phyloP scores from a whole-genome alignment of 192 early-diverging fungal species.

The Coemansia sp. region DNA sequence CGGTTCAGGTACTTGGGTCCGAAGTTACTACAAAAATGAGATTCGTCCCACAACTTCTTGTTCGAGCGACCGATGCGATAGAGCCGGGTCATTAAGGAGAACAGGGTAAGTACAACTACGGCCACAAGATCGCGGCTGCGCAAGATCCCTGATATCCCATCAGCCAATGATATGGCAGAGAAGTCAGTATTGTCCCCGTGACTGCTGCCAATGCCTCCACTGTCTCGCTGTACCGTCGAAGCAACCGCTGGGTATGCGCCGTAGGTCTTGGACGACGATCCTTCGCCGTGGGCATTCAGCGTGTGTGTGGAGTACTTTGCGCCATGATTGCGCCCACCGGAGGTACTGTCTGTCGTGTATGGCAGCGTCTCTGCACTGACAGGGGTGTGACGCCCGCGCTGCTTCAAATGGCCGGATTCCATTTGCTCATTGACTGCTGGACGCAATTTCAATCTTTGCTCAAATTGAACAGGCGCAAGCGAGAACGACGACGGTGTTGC shows the following conservation, averaged over 20 bases:
- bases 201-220: background rate
- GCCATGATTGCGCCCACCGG: constrained; percentile 8
- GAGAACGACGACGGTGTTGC: too few relatives aligned
- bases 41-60: constrained; percentile 79
- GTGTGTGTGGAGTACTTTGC: background rate
- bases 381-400: constrained; percentile 37
- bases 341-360: constrained; percentile 22
- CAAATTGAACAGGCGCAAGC: too few relatives aligned
- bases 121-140: constrained; percentile 60
- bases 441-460: background rate
- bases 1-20: constrained; percentile 87
- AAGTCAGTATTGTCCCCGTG: constrained; percentile 30
- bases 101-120: constrained; percentile 61
- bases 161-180: constrained; percentile 24
- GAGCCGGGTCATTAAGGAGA: constrained; percentile 71
- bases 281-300: background rate
- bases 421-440: constrained; percentile 29
- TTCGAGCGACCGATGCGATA: constrained; percentile 61
- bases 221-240: background rate
- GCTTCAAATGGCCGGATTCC: constrained; percentile 45
- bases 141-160: constrained; percentile 38
- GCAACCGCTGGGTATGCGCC: constrained; percentile 35
- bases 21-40: constrained; percentile 66
- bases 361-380: constrained; percentile 19
- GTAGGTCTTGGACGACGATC: constrained; percentile 26